A percentile compares a stretch with the other conserved stretches of the same genome.
Conservation (phyloP, 352 stramenopile species). For the Phytophthora ohioensis region DNA sequence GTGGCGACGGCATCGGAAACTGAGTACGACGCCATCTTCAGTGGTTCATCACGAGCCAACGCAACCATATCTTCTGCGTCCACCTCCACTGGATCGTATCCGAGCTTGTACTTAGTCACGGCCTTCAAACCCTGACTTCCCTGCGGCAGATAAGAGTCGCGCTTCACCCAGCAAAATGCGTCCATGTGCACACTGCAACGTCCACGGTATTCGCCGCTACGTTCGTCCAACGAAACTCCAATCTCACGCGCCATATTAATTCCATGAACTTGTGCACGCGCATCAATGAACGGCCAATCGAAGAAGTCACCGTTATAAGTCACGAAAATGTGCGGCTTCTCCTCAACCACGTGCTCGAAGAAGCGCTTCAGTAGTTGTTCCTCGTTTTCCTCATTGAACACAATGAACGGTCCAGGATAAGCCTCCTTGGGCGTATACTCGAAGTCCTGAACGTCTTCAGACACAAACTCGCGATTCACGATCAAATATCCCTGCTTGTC, state of each 20-base stretch:
- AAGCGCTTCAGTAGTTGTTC: slow-evolving; percentile 87
- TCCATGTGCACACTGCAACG: slow-evolving; percentile 97
- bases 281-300: slow-evolving; percentile 99
- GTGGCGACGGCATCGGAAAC: slow-evolving; percentile 99
- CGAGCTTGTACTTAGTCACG: slow-evolving; percentile 99
- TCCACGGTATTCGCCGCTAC: slow-evolving; percentile 93
- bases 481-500: slow-evolving; percentile 96
- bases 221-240: slow-evolving; percentile 75
- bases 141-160: slow-evolving; percentile 99
- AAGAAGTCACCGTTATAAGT: slow-evolving; percentile 99
- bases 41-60: slow-evolving; percentile 94
- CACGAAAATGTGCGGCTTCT: slow-evolving; percentile 98
- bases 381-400: slow-evolving; percentile 97
- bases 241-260: slow-evolving; percentile 93
- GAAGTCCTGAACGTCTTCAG: slow-evolving; percentile 98
- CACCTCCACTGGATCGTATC: slow-evolving; percentile 98
- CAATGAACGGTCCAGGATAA: slow-evolving; percentile 93
- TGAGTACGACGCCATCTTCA: slow-evolving; percentile 99
- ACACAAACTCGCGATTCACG: slow-evolving; percentile 97
- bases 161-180: slow-evolving; percentile 99
- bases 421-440: slow-evolving; percentile 98
- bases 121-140: slow-evolving; percentile 98
- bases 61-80: slow-evolving; percentile 99
- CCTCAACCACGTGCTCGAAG: slow-evolving; percentile 90
- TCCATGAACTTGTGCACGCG: slow-evolving; percentile 90